Evolutionary conservation across 345 rosid species (phyloP).

Genomic region (Nephelium lappaceum): DNA sequence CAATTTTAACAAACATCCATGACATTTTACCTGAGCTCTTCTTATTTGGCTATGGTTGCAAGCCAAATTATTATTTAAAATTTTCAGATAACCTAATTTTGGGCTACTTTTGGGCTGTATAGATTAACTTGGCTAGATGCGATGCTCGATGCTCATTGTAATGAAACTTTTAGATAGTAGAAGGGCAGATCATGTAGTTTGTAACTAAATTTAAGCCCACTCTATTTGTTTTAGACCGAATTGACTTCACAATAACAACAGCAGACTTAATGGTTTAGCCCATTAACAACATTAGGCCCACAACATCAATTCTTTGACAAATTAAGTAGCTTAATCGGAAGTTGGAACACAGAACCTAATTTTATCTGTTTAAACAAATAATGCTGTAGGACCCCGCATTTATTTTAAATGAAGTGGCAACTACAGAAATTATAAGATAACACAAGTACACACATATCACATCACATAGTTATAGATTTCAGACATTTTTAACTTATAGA

Average conservation of each 20-base stretch:
- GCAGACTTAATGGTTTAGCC: background rate
- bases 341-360: no score
- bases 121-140: background rate
- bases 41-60: no score
- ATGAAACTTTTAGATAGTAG: background rate
- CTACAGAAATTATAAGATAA: no score
- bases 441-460: background rate
- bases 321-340: no score
- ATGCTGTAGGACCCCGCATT: no score
- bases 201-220: background rate
- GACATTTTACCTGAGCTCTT: no score
- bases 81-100: background rate
- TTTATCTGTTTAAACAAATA: no score
- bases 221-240: background rate
- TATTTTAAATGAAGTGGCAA: no score
- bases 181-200: background rate
- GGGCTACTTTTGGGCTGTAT: background rate
- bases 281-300: background rate
- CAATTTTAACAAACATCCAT: no score
- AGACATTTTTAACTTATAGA: no score
- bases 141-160: background rate
- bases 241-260: background rate
- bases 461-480: no score
- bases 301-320: background rate
- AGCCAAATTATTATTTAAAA: no score